Conservation (phyloP, 306 rosid species). For the Quercus berberidifolia region DNA sequence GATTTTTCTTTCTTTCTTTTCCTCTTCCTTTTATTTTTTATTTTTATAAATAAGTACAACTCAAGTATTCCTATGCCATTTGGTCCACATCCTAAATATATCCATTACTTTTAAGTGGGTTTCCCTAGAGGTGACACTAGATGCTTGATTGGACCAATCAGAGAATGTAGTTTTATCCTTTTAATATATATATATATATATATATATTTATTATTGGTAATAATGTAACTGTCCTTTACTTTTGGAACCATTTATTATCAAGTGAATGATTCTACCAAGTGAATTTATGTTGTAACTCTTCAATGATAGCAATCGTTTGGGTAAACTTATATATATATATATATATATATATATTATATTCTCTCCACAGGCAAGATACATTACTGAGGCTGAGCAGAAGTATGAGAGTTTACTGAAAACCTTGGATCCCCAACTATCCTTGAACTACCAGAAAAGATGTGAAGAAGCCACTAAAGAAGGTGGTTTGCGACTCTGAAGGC, state of each 20-base stretch:
- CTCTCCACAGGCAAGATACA: constrained; percentile 61
- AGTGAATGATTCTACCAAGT: background rate
- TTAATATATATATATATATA: too few species aligned
- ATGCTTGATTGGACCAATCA: background rate
- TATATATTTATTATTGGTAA: too few species aligned
- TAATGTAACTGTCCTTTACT: background rate
- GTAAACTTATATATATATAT: constrained; percentile 4
- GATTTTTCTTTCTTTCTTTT: background rate
- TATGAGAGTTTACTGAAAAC: constrained; percentile 48
- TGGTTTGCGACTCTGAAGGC: constrained; percentile 23
- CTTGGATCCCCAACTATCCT: constrained; percentile 66
- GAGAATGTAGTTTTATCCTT: background rate
- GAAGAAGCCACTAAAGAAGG: constrained; percentile 92
- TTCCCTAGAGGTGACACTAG: too few species aligned
- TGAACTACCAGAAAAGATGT: constrained; percentile 71
- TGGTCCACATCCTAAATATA: too few species aligned
- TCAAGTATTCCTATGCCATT: background rate
- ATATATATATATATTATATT: constrained; percentile 10
- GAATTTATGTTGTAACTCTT: background rate
- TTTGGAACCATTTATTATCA: background rate
- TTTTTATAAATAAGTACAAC: background rate
- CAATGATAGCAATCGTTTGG: background rate
- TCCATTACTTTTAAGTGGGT: too few species aligned
- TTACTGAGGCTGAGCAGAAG: constrained; percentile 79
- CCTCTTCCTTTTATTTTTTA: background rate